These are phyloP conservation scores for Annona cherimola DNA, from an alignment of 164 flowering plant genomes.

Conservation along the genomic window DNA sequence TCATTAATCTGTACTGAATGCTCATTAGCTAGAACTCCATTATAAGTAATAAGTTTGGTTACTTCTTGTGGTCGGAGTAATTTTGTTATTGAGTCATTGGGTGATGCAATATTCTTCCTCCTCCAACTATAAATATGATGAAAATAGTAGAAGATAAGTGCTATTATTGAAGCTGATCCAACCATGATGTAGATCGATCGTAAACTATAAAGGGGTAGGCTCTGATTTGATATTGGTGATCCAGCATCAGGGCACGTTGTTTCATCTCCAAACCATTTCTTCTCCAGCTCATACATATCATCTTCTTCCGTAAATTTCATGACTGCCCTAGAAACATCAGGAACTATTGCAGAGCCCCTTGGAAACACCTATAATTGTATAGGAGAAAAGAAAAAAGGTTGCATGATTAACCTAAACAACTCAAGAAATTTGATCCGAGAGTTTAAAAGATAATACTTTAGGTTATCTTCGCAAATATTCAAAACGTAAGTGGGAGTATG, in stretches of 20 bases:
- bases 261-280: constrained; percentile 11
- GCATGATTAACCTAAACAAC: no score
- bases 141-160: constrained; percentile 6
- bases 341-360: constrained; percentile 13
- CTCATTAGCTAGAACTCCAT: background rate
- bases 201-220: constrained; percentile 9
- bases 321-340: constrained; percentile 18
- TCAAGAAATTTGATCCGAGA: background rate
- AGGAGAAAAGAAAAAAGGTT: background rate
- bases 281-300: constrained; percentile 1
- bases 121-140: background rate
- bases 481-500: no score
- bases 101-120: background rate
- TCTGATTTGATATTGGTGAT: background rate
- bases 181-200: constrained; percentile 10
- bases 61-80: background rate
- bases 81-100: background rate
- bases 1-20: background rate
- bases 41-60: background rate
- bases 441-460: no score
- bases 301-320: constrained; percentile 10
- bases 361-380: constrained; percentile 11
- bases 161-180: constrained; percentile 4
- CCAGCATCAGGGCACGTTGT: background rate
- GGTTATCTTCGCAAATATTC: no score